Evolutionary conservation across 208 protist genomes (phyloP), one percentile per base, ranked within the genome.

Genomic region (Novymonas esmeraldas): DNA sequence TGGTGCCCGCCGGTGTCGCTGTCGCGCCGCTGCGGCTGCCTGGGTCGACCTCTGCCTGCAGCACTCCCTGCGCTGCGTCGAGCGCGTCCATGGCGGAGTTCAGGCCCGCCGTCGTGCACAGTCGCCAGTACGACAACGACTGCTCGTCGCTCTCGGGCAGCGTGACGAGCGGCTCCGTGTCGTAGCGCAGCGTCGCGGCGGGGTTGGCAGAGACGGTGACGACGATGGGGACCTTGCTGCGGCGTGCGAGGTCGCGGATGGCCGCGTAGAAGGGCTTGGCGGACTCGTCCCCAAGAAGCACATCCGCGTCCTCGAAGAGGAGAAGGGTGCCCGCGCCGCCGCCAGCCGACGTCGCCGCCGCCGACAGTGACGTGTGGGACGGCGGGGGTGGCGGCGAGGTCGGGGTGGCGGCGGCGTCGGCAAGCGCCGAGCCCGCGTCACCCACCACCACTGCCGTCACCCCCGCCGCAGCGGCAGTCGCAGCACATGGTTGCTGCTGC

Each of bases 281-380:
- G 14, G 77, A 66, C 71, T 93, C 86, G 54, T 92, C 87, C 0
- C 79, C 86, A 6, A 95, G 84, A 29, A 93, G 78, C 46, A 93
- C 73, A 70, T 95, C 90, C 3, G 84, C 90, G 50, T 91, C 84
- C 48, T 95, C 90, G 73, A 95, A 79, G n/a, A 95, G 77, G 22
- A 95, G 70, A 16, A 95, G 46, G n/a, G 86, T 90, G 51, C 73
- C 38, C 59, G 65, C 28, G 20, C 24, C 50, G 44, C 38, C 49
- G 2, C 60, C 6, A n/a, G 56, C 3, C 13, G 59, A 24, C 2
- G 45, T 16, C 20, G 64, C 22, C 24, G 60, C n/a, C 28, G 73
- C 20, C 0, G 45, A 45, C 9, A n/a, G 34, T n/a, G 55, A 33
- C 2, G 49, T 48, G 39, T 57, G 16, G 20, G 39, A 5, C 49